Base-by-base conservation (phyloP, 495 filamentous ascomycete genomes). In the Opeltia flavorubescens region DNA sequence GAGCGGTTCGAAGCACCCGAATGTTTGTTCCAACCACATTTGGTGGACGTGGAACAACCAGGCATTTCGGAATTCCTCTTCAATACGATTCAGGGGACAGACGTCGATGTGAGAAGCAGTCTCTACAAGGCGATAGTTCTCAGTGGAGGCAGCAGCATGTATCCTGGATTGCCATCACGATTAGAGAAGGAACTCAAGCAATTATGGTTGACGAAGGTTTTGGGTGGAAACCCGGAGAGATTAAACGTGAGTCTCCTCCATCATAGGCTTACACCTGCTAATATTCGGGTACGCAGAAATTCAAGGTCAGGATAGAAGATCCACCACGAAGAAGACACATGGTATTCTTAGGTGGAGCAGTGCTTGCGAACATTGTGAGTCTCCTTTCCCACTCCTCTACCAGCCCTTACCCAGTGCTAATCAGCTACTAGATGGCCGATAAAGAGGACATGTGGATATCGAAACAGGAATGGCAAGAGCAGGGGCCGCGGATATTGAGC, bases 121-220 rank as follows among this genome's bases (percentile, higher is more conserved):
- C 70, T 99, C 47, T 99, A 93, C 74, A 94, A 94, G 70, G 91
- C 93, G 3, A 83, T 99, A 55, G 91, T 99, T 50, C 77, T 99
- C 40, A 94, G 86, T 36, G 91, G 91, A 54, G 91, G 91, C 51
- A 89, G 82, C 67, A 89, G 83, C 76, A 99, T 99, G 91, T 99
- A 99, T 59, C 91, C 91, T 0, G 91, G 91, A 49, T 70, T 99
- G 44, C 93, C 91, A 12, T 89, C 84, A 35, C 76, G 91, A 43
- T 67, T 99, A 61, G 91, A 99, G 72, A 96, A 96, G 71, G 91
- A 99, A 66, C 66, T 99, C 52, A 96, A 96, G 72, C 91, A 99
- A 69, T 63, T 99, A 57, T 96, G 93, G 93, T 75, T 99, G 47
- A 95, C 91, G 11, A 80, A 82, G 50, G 87, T 95, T 31, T 68